These are phyloP conservation scores for Gossypium herbaceum DNA, from an alignment of 345 rosid species.

Conservation along the genomic window DNA sequence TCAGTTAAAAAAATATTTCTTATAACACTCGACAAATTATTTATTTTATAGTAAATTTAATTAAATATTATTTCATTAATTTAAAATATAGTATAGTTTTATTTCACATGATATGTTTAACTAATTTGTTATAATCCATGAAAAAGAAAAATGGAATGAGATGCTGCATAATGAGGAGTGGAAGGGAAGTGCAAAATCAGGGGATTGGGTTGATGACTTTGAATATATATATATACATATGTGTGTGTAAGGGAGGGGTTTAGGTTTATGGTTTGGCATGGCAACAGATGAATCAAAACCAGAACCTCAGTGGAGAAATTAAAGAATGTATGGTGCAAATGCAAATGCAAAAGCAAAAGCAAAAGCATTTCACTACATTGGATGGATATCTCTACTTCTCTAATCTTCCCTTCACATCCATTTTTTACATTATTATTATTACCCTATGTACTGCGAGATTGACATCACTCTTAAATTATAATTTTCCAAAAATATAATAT, in stretches of 20 bases:
- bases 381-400: conserved; percentile 13
- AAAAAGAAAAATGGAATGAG: background rate
- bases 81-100: too few relatives aligned
- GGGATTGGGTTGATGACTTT: conserved; percentile 21
- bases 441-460: too few relatives aligned
- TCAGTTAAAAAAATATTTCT: too few relatives aligned
- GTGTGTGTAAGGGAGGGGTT: too few relatives aligned
- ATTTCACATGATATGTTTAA: too few relatives aligned
- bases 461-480: background rate
- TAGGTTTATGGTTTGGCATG: conserved; percentile 14
- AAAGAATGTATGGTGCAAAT: conserved; percentile 18
- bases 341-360: background rate
- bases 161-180: conserved; percentile 11
- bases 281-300: background rate
- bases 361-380: conserved; percentile 26
- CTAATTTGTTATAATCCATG: too few relatives aligned
- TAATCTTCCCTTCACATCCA: conserved; percentile 9
- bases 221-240: too few relatives aligned
- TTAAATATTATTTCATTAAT: too few relatives aligned
- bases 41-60: too few relatives aligned
- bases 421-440: too few relatives aligned
- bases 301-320: conserved; percentile 23
- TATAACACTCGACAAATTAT: too few relatives aligned
- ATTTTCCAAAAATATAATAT: background rate
- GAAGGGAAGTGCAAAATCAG: conserved; percentile 22